Percentiles rank a stretch among this genome's conserved stretches.
Evolutionary conservation across 176 grass and related monocot species (phyloP).

Genomic region (Raddia guianensis): DNA sequence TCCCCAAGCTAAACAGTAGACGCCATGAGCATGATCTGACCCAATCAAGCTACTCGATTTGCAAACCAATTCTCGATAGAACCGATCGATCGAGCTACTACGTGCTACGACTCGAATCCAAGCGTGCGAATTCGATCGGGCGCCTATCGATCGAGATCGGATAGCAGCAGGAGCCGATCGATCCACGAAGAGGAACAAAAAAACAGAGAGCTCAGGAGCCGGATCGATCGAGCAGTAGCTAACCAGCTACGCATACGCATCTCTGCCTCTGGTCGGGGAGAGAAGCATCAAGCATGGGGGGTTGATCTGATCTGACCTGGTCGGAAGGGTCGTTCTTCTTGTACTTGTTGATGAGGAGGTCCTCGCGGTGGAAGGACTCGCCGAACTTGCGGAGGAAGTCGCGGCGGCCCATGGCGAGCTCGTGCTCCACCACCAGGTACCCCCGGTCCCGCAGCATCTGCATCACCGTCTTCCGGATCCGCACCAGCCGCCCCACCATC

Average conservation of each 20-base stretch:
- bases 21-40: conserved; percentile 4
- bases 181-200: neutral
- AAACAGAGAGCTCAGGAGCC: conserved; percentile 6
- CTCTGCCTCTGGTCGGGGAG: neutral
- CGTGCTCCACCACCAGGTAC: conserved; percentile 88
- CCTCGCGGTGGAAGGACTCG: conserved; percentile 78
- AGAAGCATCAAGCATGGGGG: conserved; percentile 14
- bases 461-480: conserved; percentile 92
- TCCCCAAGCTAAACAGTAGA: neutral
- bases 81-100: conserved; percentile 3
- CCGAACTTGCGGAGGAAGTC: conserved; percentile 87
- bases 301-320: conserved; percentile 53
- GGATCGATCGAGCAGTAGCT: conserved; percentile 29
- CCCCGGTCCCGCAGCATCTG: conserved; percentile 89
- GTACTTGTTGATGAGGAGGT: conserved; percentile 90
- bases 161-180: neutral
- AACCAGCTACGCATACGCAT: too few relatives aligned
- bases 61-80: neutral
- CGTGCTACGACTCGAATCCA: neutral
- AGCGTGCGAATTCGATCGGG: neutral
- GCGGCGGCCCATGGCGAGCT: conserved; percentile 65
- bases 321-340: conserved; percentile 80
- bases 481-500: conserved; percentile 54
- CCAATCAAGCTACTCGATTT: neutral
- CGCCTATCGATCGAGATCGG: neutral